Percentiles rank a stretch among this genome's conserved stretches.
These are phyloP conservation scores for Schizophyllum amplum DNA, from an alignment of 1,284 basidiomycete genomes.

Conservation along the genomic window DNA sequence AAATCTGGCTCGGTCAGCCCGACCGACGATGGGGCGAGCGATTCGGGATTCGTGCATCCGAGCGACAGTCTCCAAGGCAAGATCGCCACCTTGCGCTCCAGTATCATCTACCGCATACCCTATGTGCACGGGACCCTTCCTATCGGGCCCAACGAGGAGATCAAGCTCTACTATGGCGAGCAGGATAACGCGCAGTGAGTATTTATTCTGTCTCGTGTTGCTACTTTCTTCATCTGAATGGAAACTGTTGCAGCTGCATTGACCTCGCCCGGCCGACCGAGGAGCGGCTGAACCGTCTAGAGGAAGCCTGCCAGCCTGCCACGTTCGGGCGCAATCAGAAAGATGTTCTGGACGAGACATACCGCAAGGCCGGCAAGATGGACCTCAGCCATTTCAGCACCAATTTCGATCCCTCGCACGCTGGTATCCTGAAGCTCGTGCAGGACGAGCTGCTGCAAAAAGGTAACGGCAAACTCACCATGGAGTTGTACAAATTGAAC, in stretches of 20 bases:
- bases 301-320: constrained; percentile 10
- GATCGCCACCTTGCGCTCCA: background rate
- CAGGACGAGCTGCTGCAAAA: constrained; percentile 10
- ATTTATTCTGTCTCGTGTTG: background rate
- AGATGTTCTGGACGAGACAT: constrained; percentile 22
- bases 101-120: background rate
- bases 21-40: background rate
- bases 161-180: background rate
- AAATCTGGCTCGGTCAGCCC: background rate
- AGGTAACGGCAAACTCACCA: constrained; percentile 7
- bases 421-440: constrained; percentile 15
- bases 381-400: constrained; percentile 16
- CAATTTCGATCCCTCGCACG: constrained; percentile 3
- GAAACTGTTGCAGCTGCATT: background rate
- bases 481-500: constrained; percentile 23
- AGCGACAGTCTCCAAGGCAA: background rate
- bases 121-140: background rate
- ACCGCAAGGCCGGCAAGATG: constrained; percentile 27
- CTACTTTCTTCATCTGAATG: too few species aligned
- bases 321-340: constrained; percentile 7
- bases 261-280: constrained; percentile 3
- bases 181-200: background rate
- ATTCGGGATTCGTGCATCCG: background rate
- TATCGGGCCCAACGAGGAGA: background rate
- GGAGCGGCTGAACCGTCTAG: background rate